Percentiles rank a stretch among this genome's conserved stretches.
phyloP scores from a whole-genome alignment of 371 early-diverging fungal genomes.

The Parasitella parasitica region DNA sequence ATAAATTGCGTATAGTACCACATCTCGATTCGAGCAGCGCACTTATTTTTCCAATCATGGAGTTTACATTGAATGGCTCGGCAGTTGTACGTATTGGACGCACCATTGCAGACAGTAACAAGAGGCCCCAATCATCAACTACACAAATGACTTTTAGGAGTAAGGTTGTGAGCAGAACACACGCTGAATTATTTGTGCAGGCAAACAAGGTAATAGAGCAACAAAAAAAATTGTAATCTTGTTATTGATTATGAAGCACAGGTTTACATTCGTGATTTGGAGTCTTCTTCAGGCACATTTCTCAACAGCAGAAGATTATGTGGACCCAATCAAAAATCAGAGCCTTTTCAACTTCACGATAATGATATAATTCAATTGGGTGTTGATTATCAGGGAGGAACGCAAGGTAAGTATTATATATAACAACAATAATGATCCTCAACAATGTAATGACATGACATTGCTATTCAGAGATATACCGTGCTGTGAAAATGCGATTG shows the following conservation, averaged over 20 bases:
- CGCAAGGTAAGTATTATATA: slow-evolving; percentile 66
- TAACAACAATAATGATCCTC: background rate
- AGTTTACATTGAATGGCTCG: slow-evolving; percentile 62
- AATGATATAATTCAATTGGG: slow-evolving; percentile 93
- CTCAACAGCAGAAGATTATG: slow-evolving; percentile 87
- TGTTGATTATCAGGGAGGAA: slow-evolving; percentile 92
- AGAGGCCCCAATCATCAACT: slow-evolving; percentile 54
- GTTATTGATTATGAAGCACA: slow-evolving; percentile 14
- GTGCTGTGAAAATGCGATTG: slow-evolving; percentile 77
- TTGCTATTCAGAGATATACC: slow-evolving; percentile 48
- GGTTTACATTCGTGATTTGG: slow-evolving; percentile 89
- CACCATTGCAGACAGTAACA: slow-evolving; percentile 47
- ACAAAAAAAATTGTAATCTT: background rate
- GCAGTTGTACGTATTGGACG: slow-evolving; percentile 67
- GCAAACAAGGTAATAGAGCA: slow-evolving; percentile 38
- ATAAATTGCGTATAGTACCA: slow-evolving; percentile 64
- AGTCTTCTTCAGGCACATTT: slow-evolving; percentile 95
- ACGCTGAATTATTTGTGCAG: slow-evolving; percentile 74
- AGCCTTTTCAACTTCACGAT: slow-evolving; percentile 77
- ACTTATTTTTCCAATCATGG: slow-evolving; percentile 74
- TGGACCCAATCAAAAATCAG: slow-evolving; percentile 79
- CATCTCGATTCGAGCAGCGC: slow-evolving; percentile 65
- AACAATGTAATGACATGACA: background rate
- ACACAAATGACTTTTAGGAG: slow-evolving; percentile 67
- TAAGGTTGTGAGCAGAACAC: slow-evolving; percentile 75